A percentile compares a stretch with the other conserved stretches of the same genome.
Conservation (phyloP, 2,329 filamentous ascomycete species). For the Thelonectria olida region DNA sequence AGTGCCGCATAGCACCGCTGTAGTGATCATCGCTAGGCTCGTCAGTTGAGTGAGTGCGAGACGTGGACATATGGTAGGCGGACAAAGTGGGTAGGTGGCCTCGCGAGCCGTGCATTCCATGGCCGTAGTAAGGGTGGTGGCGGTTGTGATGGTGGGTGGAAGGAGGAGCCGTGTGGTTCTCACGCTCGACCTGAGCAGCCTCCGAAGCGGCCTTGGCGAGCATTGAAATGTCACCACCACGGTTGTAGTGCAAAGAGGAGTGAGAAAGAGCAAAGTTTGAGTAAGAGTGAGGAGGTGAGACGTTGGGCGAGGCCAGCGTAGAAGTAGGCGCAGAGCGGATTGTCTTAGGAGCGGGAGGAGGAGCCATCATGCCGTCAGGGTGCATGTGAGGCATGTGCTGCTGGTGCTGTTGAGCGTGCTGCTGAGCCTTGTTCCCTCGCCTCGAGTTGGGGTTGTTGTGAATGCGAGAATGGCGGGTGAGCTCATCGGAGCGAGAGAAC, state of each 20-base stretch:
- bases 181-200: conserved; percentile 70
- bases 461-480: conserved; percentile 96
- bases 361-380: conserved; percentile 77
- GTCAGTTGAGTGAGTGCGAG: conserved; percentile 83
- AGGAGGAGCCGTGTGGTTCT: conserved; percentile 53
- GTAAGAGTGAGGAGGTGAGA: conserved; percentile 93
- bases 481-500: conserved; percentile 94
- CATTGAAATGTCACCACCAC: conserved; percentile 65
- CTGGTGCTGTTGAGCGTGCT: conserved; percentile 49
- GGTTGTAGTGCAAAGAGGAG: conserved; percentile 60
- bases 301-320: conserved; percentile 89
- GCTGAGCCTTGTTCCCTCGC: conserved; percentile 82
- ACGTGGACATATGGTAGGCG: conserved; percentile 85
- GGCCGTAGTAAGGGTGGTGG: conserved; percentile 64
- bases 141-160: conserved; percentile 54
- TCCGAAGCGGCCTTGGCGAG: conserved; percentile 69
- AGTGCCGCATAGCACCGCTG: conserved; percentile 70
- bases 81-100: conserved; percentile 79
- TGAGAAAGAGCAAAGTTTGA: conserved; percentile 70
- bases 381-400: conserved; percentile 52
- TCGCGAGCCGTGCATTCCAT: conserved; percentile 59
- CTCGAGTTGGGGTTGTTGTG: conserved; percentile 99
- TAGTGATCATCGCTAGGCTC: conserved; percentile 83
- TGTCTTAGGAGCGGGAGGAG: conserved; percentile 77
- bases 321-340: conserved; percentile 90